Conservation (phyloP, 257 asterid genomes). For the Solanum piurae region DNA sequence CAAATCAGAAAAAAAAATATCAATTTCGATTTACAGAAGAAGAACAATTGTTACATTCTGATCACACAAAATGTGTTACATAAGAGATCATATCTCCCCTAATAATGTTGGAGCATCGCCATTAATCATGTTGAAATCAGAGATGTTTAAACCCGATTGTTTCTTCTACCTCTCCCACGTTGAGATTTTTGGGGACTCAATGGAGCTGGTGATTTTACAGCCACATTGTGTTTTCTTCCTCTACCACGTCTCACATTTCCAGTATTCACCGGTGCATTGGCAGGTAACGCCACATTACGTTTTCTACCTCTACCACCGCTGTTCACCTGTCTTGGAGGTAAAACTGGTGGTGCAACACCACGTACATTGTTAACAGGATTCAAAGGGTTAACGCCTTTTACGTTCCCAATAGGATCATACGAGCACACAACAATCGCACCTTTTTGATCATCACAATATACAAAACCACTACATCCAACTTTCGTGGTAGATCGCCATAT, state of each 20-base stretch:
- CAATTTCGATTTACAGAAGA: not conserved
- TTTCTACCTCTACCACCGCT: not conserved
- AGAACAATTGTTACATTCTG: not conserved
- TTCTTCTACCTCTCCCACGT: not conserved
- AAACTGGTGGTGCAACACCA: not conserved
- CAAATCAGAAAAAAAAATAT: not conserved
- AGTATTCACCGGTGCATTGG: not conserved
- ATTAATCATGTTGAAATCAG: not conserved
- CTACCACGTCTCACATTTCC: not conserved
- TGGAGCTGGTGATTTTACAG: not conserved
- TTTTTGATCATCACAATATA: constrained; percentile 34
- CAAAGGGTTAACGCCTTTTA: constrained; percentile 25
- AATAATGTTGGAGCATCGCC: not conserved
- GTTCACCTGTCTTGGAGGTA: not conserved
- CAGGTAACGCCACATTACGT: not conserved
- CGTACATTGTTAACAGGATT: not conserved
- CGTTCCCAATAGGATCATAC: constrained; percentile 43
- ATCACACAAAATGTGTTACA: not conserved
- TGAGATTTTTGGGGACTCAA: not conserved
- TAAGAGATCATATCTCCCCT: not conserved
- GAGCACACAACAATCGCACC: constrained; percentile 44
- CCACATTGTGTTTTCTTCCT: not conserved
- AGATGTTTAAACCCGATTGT: not conserved
- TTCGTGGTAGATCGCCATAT: constrained; percentile 33
- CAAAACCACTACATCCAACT: constrained; percentile 54